Percentiles rank a stretch among this genome's conserved stretches.
phyloP scores from a whole-genome alignment of 129 eudicot species.

The Flaveria brownii region DNA sequence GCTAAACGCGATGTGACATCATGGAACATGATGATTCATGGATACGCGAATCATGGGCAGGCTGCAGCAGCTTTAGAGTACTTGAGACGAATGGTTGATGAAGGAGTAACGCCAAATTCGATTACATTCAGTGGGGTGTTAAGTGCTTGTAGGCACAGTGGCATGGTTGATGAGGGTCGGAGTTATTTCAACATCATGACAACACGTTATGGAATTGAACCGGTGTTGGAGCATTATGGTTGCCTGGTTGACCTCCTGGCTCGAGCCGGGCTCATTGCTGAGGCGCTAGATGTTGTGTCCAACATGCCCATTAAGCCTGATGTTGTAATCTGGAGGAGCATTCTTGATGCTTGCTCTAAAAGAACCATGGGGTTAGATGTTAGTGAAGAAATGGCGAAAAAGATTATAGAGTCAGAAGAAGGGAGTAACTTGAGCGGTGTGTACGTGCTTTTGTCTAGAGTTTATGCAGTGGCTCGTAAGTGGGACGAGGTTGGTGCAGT shows the following conservation, averaged over 20 bases:
- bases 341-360: conserved; percentile 74
- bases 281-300: conserved; percentile 69
- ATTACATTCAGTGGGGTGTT: conserved; percentile 73
- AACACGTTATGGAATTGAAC: conserved; percentile 54
- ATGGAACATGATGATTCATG: conserved; percentile 83
- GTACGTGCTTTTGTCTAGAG: conserved; percentile 72
- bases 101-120: conserved; percentile 59
- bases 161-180: conserved; percentile 64
- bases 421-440: conserved; percentile 47
- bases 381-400: conserved; percentile 69
- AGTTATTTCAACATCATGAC: conserved; percentile 59
- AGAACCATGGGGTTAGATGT: conserved; percentile 50
- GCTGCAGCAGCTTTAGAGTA: conserved; percentile 53
- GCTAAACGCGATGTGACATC: conserved; percentile 60
- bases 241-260: conserved; percentile 85
- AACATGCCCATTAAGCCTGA: conserved; percentile 82
- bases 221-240: conserved; percentile 88
- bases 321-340: conserved; percentile 81
- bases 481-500: conserved; percentile 85
- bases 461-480: conserved; percentile 63
- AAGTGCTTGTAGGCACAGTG: conserved; percentile 76
- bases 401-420: conserved; percentile 63
- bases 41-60: conserved; percentile 69
- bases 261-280: conserved; percentile 57
- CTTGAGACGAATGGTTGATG: conserved; percentile 49